phyloP scores from a whole-genome alignment of 225 moss, liverwort and hornwort species.

The Physcomitrellopsis africana region DNA sequence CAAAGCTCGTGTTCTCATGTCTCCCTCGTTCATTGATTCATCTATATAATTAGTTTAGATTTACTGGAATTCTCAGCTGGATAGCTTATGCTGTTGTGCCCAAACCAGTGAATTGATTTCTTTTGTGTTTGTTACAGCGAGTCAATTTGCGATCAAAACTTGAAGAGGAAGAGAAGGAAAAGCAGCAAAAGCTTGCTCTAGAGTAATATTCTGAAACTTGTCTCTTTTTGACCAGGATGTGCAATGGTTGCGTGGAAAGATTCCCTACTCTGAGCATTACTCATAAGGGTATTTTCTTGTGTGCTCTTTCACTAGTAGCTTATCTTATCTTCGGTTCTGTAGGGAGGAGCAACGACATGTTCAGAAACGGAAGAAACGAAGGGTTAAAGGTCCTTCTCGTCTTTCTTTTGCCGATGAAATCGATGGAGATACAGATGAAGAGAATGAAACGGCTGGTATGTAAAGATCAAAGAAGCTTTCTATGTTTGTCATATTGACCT shows the following conservation, averaged over 20 bases:
- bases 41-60: not conserved
- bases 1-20: constrained; percentile 7
- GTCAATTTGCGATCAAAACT: constrained; percentile 95
- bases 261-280: not conserved
- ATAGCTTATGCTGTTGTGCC: not conserved
- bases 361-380: constrained; percentile 88
- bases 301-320: not conserved
- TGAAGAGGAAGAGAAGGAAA: constrained; percentile 99
- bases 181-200: constrained; percentile 89
- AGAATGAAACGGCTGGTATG: constrained; percentile 58
- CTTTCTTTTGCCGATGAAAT: constrained; percentile 91
- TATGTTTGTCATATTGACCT: not conserved
- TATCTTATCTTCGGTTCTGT: constrained; percentile 7
- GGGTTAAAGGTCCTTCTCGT: constrained; percentile 86
- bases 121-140: constrained; percentile 59
- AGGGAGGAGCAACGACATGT: constrained; percentile 91
- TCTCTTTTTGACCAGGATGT: not conserved
- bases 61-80: not conserved
- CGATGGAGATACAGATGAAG: constrained; percentile 74
- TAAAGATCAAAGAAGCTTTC: not conserved
- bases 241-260: not conserved
- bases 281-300: not conserved
- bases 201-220: constrained; percentile 57
- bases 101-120: constrained; percentile 2
- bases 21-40: not conserved